Evolutionary conservation across 2,329 filamentous ascomycete species (phyloP), one percentile per base, ranked within the genome.

Genomic region (Cladosporium sp.): DNA sequence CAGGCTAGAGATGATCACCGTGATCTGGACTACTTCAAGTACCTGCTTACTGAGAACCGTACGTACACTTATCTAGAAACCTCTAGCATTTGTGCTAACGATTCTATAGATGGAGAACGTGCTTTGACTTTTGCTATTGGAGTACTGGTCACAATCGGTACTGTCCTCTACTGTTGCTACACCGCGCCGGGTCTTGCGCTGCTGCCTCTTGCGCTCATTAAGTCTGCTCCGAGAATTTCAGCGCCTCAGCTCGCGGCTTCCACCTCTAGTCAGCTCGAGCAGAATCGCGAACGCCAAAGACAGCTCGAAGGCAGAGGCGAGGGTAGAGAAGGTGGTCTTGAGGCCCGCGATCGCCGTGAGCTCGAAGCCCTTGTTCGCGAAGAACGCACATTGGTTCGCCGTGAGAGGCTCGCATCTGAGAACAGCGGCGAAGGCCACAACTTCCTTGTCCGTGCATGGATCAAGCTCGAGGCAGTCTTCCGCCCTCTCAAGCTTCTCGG

Each of bases 11-110:
- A 85, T 50, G 81, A 81, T 37, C 85, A 91, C 69, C 81, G 88
- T 67, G 90, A 96, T 66, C 79, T 97, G 58, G 93, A 96, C 74
- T 97, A 91, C 74, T 96, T 96, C 83, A 93, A 89, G 76, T 84
- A 84, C 56, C 78, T 97, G 10, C 77, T 97, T 47, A 80, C 88
- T 1, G 88, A 91, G 71, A 96, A 96, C 70, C 89, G 84, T 85
- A 20, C 20, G 32, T 25, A 17, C 19, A 12, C 20, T 8, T 39
- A 37, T 15, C 22, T 5, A 24, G 50, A 40, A 39, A 17, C 28
- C 28, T 3, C n/a, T 45, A 1, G 10, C 36, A 48, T 42, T 12
- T 8, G n/a, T 48, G 25, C 47, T 61, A 40, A 68, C 57, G 49
- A 17, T 22, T 24, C 45, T 5, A 3, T 63, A 86, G 83, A 92